phyloP scores from a whole-genome alignment of 1,284 basidiomycete species.

The Kalmanozyma brasiliensis region DNA sequence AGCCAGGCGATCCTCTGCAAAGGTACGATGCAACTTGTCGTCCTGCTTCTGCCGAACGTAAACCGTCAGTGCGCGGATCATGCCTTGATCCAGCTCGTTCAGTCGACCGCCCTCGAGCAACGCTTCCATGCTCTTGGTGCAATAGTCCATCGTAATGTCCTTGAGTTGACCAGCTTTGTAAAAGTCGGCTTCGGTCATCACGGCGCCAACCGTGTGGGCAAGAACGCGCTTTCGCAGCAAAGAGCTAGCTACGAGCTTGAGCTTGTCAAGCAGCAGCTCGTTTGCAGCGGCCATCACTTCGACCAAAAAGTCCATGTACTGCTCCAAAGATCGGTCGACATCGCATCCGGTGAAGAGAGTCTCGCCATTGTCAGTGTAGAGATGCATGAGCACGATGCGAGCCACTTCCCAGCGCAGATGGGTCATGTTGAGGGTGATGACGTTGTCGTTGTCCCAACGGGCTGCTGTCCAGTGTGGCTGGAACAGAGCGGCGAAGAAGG shows the following conservation, averaged over 20 bases:
- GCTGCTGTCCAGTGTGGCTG: slow-evolving; percentile 81
- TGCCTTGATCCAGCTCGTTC: slow-evolving; percentile 75
- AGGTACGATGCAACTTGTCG: slow-evolving; percentile 76
- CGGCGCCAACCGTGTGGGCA: slow-evolving; percentile 80
- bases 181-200: slow-evolving; percentile 84
- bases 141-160: slow-evolving; percentile 81
- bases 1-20: slow-evolving; percentile 74
- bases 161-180: slow-evolving; percentile 80
- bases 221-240: slow-evolving; percentile 73
- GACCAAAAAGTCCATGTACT: slow-evolving; percentile 86
- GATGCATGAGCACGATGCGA: slow-evolving; percentile 79
- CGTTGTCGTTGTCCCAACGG: slow-evolving; percentile 73
- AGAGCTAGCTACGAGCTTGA: slow-evolving; percentile 83
- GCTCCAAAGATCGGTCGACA: slow-evolving; percentile 73
- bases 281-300: slow-evolving; percentile 87
- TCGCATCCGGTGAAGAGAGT: slow-evolving; percentile 74
- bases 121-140: slow-evolving; percentile 85
- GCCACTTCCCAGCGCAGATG: slow-evolving; percentile 82
- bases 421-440: slow-evolving; percentile 76
- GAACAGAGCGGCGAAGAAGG: slow-evolving; percentile 88
- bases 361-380: slow-evolving; percentile 81
- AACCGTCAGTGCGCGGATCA: slow-evolving; percentile 77
- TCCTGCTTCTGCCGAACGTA: slow-evolving; percentile 77
- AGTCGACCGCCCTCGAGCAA: slow-evolving; percentile 84
- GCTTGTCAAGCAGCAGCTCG: slow-evolving; percentile 85